Conservation (phyloP, 192 early-diverging fungal genomes). For the Funneliformis mosseae region DNA sequence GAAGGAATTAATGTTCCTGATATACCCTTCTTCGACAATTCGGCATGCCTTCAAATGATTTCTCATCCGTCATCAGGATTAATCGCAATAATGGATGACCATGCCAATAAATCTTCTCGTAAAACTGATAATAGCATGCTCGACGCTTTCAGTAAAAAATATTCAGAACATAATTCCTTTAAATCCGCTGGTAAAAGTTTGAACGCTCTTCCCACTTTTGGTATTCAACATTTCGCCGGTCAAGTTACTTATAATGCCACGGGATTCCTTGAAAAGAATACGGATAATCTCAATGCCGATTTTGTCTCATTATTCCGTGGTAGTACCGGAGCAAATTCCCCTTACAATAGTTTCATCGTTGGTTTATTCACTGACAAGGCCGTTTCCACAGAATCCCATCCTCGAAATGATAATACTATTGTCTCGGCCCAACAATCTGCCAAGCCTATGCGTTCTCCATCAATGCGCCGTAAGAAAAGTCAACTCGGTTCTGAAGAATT, state of each 20-base stretch:
- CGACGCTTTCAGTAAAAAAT: constrained; percentile 56
- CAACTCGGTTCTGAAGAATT: constrained; percentile 30
- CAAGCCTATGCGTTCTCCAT: constrained; percentile 69
- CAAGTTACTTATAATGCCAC: constrained; percentile 66
- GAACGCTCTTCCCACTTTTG: constrained; percentile 58
- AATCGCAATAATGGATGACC: constrained; percentile 74
- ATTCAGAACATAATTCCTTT: constrained; percentile 52
- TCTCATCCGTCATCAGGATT: constrained; percentile 63
- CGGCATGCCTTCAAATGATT: constrained; percentile 71
- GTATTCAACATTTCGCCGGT: constrained; percentile 79
- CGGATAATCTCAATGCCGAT: constrained; percentile 77
- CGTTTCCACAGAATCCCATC: constrained; percentile 80
- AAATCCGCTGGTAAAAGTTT: constrained; percentile 47
- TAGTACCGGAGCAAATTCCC: constrained; percentile 57
- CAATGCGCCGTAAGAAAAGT: constrained; percentile 57
- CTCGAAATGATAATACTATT: constrained; percentile 75
- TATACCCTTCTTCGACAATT: constrained; percentile 63
- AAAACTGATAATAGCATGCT: constrained; percentile 55
- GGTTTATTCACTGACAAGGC: constrained; percentile 74
- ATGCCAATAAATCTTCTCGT: constrained; percentile 53
- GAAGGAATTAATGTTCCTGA: constrained; percentile 63
- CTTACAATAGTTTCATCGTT: constrained; percentile 73
- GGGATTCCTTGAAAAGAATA: constrained; percentile 77
- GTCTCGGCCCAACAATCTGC: constrained; percentile 76
- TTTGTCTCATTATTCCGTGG: constrained; percentile 87